Base-by-base conservation (phyloP, 495 filamentous ascomycete genomes). In the Cryomyces minteri region DNA sequence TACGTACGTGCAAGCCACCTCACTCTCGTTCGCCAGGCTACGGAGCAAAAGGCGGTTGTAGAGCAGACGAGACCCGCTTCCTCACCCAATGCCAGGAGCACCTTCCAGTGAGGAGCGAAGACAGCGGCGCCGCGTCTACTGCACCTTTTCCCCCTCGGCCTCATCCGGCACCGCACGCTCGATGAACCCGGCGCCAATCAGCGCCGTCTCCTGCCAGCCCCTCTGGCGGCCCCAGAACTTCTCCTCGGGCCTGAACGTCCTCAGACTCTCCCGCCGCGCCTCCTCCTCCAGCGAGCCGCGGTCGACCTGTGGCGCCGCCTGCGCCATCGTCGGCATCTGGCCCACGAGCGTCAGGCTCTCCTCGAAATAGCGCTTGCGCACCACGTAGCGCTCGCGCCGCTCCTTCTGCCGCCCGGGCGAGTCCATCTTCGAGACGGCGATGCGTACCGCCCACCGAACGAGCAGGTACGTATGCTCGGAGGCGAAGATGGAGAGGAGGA, bases 381-480 rank as follows among this genome's bases (percentile, higher is more conserved):
- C 68, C 34, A 74, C 50, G 53, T 79, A 94, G 25, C 81, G 66
- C 56, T 90, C 82, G 0, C 73, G 67, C 4, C 80, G 72, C 61
- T 90, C 86, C 59, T 86, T 84, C 52, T 82, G 77, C 37, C 88
- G 62, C 12, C 88, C 87, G 0, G 86, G 83, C 5, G 74, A 81
- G 53, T 95, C 88, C 18, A 96, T 67, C 56, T 86, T 85, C n/a
- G 60, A 59, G 50, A 96, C 72, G 6, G 76, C 77, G 18, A 71
- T 63, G 31, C 77, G 71, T 1, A 94, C 81, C 0, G 64, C 72
- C 47, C 80, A 74, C 47, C 85, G 75, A 0, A 80, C 70, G 2
- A 74, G 64, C 18, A 98, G 68, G 52, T 88, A 96, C 1, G 86
- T 50, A 49, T 96, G 90, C 58, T 98, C 90, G 0, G 82, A 77